Evolutionary conservation across 257 asterid species (phyloP).

Genomic region (Datura wrightii): DNA sequence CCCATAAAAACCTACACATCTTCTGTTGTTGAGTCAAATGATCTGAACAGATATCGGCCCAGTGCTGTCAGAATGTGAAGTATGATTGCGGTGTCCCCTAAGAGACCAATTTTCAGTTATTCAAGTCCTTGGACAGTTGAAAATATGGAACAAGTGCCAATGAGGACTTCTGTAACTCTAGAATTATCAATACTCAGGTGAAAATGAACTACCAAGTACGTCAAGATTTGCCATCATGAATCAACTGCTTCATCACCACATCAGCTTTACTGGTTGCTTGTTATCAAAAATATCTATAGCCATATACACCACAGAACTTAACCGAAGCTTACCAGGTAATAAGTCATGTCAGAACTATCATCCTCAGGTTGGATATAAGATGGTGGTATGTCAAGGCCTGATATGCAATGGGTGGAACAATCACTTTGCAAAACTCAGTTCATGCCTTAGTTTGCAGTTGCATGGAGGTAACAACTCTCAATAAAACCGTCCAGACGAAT

Average conservation of each 20-base stretch:
- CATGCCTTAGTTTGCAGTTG: slow-evolving; percentile 25
- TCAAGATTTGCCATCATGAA: slow-evolving; percentile 24
- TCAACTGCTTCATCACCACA: slow-evolving; percentile 22
- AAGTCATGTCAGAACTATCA: not conserved
- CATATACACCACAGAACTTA: not conserved
- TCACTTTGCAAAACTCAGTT: slow-evolving; percentile 8
- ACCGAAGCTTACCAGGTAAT: slow-evolving; percentile 11
- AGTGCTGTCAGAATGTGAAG: slow-evolving; percentile 32
- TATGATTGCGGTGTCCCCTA: slow-evolving; percentile 14
- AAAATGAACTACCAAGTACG: not conserved
- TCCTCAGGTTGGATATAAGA: not conserved
- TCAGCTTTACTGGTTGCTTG: slow-evolving; percentile 22
- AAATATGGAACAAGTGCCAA: not conserved
- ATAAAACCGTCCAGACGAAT: not conserved
- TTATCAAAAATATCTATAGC: not conserved
- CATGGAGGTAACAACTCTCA: slow-evolving; percentile 1
- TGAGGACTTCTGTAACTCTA: slow-evolving; percentile 24
- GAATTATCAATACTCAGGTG: not conserved
- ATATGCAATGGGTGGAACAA: not conserved
- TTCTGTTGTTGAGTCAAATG: slow-evolving; percentile 32
- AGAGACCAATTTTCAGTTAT: slow-evolving; percentile 15
- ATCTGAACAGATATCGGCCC: slow-evolving; percentile 39
- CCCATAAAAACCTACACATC: slow-evolving; percentile 54
- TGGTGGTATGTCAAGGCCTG: slow-evolving; percentile 7
- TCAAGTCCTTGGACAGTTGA: slow-evolving; percentile 26